Evolutionary conservation across 2,329 filamentous ascomycete genomes (phyloP).

Genomic region (Ustilaginoidea virens): DNA sequence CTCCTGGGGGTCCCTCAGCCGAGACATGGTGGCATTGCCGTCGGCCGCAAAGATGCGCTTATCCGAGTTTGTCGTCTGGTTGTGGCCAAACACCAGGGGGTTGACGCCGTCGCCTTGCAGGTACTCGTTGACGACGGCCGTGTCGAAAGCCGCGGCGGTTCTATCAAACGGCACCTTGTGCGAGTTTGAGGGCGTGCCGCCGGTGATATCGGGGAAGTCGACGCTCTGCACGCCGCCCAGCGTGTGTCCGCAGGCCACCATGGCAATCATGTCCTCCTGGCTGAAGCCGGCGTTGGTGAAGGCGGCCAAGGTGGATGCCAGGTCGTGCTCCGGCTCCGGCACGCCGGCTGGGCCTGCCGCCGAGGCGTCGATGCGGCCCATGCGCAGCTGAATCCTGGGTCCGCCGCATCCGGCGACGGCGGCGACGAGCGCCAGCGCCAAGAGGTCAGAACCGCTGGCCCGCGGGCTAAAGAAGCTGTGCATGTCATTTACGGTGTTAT

Average conservation of each 20-base stretch:
- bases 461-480: neutral
- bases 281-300: conserved; percentile 9
- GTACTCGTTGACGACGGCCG: too few relatives aligned
- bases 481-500: neutral
- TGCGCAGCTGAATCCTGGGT: neutral
- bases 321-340: conserved; percentile 5
- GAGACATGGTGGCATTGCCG: conserved; percentile 1
- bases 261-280: conserved; percentile 11
- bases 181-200: too few relatives aligned
- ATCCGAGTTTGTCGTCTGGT: conserved; percentile 10
- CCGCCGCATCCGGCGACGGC: neutral
- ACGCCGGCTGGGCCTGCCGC: conserved; percentile 6
- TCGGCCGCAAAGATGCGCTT: conserved; percentile 10
- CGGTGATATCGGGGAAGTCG: conserved; percentile 12
- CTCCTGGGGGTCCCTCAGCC: neutral
- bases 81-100: conserved; percentile 9
- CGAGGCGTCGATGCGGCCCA: conserved; percentile 5
- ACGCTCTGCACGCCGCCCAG: conserved; percentile 12
- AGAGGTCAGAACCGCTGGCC: neutral
- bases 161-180: too few relatives aligned
- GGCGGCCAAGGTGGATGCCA: conserved; percentile 4
- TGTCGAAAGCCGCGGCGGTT: too few relatives aligned
- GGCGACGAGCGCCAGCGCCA: neutral
- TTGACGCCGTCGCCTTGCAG: conserved; percentile 7
- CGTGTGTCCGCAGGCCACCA: conserved; percentile 13